Base-by-base conservation (phyloP, 2,329 filamentous ascomycete genomes). In the Purpureocillium takamizusanense region DNA sequence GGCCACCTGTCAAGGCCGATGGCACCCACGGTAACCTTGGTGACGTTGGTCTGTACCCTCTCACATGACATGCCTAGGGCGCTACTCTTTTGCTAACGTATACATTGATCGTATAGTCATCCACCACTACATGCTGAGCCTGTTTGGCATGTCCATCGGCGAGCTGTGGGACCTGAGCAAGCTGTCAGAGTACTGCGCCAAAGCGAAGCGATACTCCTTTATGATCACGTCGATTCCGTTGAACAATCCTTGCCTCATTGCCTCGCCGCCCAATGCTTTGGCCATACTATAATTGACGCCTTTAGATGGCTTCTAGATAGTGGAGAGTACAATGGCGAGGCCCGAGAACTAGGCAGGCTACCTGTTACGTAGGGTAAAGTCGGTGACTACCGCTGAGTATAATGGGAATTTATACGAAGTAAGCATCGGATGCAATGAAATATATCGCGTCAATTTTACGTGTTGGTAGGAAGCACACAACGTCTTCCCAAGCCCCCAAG, bases 201-300 rank as follows among this genome's bases (percentile, higher is more conserved):
- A 66, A 52, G 63, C 66, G 38, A 58, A 62, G 12, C 62, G 69
- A 25, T 82, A 76, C 60, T 71, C 65, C 5, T 83, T 83, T 50
- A 69, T 83, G 59, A 65, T 83, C 17, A 74, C 72, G 1, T 79
- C 74, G 43, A 66, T 65, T 12, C 76, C 78, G 1, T 56, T 78
- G 27, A 80, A 81, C 50, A 69, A 75, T 33, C 69, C 69, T 6
- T 71, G 75, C 3, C 51, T 70, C 2, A 56, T 74, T 2, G 65
- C 60, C 2, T 70, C 64, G 21, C 70, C 69, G 17, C 65, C 67
- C 27, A 72, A 70, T 43, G 66, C 65, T 2, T 32, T 72, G 10
- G 69, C 69, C 3, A 61, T 74, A 25, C 21, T 25, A 25, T 25
- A 25, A 25, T 6, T 10, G 21, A 5, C 21, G 21, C 21, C n/a